Percentiles rank a stretch among this genome's conserved stretches.
These are phyloP conservation scores for Rhodomyrtus tomentosa DNA, from an alignment of 345 rosid genomes.

Conservation along the genomic window DNA sequence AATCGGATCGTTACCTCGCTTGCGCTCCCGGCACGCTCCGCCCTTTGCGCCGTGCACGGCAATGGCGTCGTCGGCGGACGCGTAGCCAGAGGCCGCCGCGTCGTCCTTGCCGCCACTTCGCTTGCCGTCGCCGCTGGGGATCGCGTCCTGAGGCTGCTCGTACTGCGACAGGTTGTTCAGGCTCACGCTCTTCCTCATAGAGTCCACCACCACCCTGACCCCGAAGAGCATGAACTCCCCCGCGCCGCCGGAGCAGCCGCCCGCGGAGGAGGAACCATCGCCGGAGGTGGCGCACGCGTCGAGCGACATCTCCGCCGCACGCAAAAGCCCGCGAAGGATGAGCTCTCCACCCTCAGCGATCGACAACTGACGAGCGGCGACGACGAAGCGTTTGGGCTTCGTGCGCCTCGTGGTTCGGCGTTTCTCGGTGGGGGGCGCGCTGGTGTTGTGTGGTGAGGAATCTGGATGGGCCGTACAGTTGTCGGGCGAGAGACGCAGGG, in stretches of 20 bases:
- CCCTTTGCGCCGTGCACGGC: background rate
- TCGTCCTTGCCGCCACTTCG: background rate
- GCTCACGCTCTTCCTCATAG: conserved; percentile 14
- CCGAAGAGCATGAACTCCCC: conserved; percentile 13
- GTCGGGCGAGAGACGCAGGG: background rate
- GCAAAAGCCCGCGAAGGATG: background rate
- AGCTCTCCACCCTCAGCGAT: too few species aligned
- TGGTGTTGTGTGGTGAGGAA: background rate
- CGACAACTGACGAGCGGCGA: background rate
- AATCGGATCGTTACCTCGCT: conserved; percentile 6
- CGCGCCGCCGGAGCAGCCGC: background rate
- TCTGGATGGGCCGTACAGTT: background rate
- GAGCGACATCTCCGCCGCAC: background rate
- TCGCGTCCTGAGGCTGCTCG: conserved; percentile 1
- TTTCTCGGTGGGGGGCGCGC: background rate
- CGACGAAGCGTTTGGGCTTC: background rate
- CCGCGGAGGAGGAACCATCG: background rate
- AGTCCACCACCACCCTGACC: conserved; percentile 11
- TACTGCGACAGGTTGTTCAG: conserved; percentile 10
- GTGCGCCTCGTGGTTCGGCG: background rate
- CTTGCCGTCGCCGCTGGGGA: background rate
- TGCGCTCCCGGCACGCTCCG: conserved; percentile 3
- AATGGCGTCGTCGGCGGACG: conserved; percentile 8
- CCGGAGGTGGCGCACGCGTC: background rate
- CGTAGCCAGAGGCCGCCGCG: conserved; percentile 1